phyloP scores from a whole-genome alignment of 768 basidiomycete species.

The Polyporus arcularius region DNA sequence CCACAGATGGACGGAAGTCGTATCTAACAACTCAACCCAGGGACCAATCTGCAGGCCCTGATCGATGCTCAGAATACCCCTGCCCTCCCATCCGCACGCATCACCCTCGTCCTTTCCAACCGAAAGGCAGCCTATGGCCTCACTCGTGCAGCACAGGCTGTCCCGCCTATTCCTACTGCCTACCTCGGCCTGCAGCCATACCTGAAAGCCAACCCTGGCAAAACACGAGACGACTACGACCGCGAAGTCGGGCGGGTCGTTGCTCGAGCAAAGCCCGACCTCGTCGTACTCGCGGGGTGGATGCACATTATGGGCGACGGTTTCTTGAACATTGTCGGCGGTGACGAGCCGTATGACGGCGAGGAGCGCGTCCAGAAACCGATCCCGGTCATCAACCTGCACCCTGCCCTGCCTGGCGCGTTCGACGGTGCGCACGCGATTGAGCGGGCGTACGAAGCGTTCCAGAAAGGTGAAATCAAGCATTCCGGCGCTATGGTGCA shows the following conservation, averaged over 20 bases:
- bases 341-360: constrained; percentile 37
- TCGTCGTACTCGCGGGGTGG: constrained; percentile 97
- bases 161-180: constrained; percentile 79
- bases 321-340: constrained; percentile 72
- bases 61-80: constrained; percentile 83
- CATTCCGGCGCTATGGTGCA: constrained; percentile 92
- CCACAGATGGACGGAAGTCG: not conserved
- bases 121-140: constrained; percentile 90
- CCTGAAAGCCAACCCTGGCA: constrained; percentile 68
- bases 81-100: constrained; percentile 67
- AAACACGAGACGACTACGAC: constrained; percentile 85
- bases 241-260: constrained; percentile 73
- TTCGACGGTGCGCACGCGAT: constrained; percentile 96
- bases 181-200: constrained; percentile 86
- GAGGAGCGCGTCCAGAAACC: constrained; percentile 34
- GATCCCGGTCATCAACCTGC: constrained; percentile 92
- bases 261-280: constrained; percentile 64
- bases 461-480: constrained; percentile 76
- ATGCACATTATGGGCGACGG: constrained; percentile 92
- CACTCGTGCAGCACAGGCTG: constrained; percentile 67
- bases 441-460: constrained; percentile 86
- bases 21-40: constrained; percentile 41
- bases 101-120: constrained; percentile 88
- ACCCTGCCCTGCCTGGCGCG: constrained; percentile 93
- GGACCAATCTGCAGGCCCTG: constrained; percentile 94